A percentile compares a stretch with the other conserved stretches of the same genome.
These are phyloP conservation scores for Spizellomyces sp. DNA, from an alignment of 192 early-diverging fungal genomes.

Conservation along the genomic window DNA sequence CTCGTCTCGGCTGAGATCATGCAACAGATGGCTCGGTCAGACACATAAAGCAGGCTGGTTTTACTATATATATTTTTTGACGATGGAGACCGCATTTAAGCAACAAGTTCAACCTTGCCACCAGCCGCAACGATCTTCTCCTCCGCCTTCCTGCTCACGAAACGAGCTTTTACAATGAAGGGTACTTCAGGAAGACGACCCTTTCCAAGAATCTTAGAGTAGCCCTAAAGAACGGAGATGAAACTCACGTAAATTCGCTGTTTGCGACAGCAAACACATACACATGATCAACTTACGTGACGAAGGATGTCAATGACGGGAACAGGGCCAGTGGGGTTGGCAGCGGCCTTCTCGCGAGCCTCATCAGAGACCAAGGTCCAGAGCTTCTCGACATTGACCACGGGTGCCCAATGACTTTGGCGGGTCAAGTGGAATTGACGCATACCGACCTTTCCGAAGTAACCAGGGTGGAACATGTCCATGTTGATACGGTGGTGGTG, in stretches of 20 bases:
- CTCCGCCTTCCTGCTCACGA: conserved; percentile 90
- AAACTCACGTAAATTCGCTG: neutral
- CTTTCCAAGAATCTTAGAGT: conserved; percentile 95
- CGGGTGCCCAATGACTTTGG: conserved; percentile 82
- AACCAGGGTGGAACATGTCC: conserved; percentile 99
- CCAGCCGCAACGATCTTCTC: conserved; percentile 98
- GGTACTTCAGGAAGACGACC: conserved; percentile 86
- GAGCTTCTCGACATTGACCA: conserved; percentile 93
- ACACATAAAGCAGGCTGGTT: too few species aligned
- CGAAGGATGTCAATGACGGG: conserved; percentile 89
- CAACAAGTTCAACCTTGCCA: conserved; percentile 69
- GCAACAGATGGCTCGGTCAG: too few species aligned
- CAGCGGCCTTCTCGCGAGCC: conserved; percentile 76
- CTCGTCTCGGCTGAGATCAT: too few species aligned
- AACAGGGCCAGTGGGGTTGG: conserved; percentile 80
- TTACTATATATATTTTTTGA: neutral
- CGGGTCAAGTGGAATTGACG: conserved; percentile 97
- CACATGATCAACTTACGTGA: conserved; percentile 40
- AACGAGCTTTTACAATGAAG: conserved; percentile 94
- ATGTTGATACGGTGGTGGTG: conserved; percentile 99
- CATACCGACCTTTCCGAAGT: conserved; percentile 99
- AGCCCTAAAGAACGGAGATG: conserved; percentile 61
- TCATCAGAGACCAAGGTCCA: conserved; percentile 90
- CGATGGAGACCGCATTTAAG: conserved; percentile 33
- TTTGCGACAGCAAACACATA: neutral